Conservation (phyloP, 2,329 filamentous ascomycete species). For the Paraconiothyrium brasiliense region DNA sequence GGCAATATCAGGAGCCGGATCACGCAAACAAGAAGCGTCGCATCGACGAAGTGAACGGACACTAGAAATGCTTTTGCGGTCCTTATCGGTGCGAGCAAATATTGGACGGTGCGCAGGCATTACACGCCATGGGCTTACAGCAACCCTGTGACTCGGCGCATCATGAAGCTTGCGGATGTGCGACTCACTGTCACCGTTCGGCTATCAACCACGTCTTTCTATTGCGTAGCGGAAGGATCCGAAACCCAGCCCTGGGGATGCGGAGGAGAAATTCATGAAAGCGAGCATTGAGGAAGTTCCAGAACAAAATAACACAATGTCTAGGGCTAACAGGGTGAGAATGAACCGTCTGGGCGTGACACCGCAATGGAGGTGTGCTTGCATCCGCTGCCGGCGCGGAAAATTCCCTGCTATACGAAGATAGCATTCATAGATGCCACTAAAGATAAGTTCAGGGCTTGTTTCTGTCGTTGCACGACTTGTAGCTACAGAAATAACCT, state of each 20-base stretch:
- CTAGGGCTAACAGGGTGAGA: no score
- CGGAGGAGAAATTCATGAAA: neutral
- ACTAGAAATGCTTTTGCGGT: neutral
- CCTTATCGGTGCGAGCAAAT: neutral
- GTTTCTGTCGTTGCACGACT: neutral
- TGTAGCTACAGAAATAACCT: neutral
- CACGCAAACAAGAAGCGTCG: conserved; percentile 47
- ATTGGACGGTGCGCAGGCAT: neutral
- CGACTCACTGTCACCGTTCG: neutral
- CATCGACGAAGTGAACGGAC: conserved; percentile 32
- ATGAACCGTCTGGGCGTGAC: no score
- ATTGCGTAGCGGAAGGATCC: neutral
- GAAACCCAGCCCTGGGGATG: neutral
- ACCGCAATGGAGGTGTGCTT: neutral
- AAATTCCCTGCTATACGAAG: neutral
- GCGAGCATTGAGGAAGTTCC: neutral
- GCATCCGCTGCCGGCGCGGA: neutral
- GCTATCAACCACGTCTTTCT: neutral
- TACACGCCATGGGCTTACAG: neutral
- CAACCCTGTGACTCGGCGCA: neutral
- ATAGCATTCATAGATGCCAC: neutral
- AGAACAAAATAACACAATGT: no score
- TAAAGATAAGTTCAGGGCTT: neutral
- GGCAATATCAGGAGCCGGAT: conserved; percentile 42
- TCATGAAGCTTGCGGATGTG: neutral